Percentiles rank a stretch among this genome's conserved stretches.
phyloP scores from a whole-genome alignment of 768 basidiomycete genomes.

The Russula abietina region DNA sequence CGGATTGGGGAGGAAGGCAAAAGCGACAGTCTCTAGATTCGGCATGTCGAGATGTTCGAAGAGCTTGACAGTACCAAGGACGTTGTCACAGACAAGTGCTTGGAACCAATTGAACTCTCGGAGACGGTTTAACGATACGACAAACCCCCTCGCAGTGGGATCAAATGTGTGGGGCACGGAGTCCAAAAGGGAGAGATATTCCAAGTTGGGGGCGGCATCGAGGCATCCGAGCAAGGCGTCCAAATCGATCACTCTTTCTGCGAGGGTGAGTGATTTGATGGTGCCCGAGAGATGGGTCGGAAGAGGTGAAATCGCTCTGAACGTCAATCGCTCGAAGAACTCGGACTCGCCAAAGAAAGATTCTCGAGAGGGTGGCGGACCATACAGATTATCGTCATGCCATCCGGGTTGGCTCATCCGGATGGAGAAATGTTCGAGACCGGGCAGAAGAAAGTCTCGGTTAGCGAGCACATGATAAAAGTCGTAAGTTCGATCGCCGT shows the following conservation, averaged over 20 bases:
- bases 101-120: conserved; percentile 18
- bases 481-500: conserved; percentile 11
- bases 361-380: background rate
- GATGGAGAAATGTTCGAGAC: conserved; percentile 17
- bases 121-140: conserved; percentile 1
- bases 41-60: conserved; percentile 17
- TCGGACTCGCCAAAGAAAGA: background rate
- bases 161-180: conserved; percentile 13
- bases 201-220: conserved; percentile 10
- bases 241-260: conserved; percentile 9
- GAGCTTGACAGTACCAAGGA: conserved; percentile 18
- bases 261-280: conserved; percentile 9
- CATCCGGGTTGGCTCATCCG: conserved; percentile 7
- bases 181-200: conserved; percentile 12
- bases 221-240: conserved; percentile 11
- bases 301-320: conserved; percentile 1
- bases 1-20: conserved; percentile 12
- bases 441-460: background rate
- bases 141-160: background rate
- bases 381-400: background rate
- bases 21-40: background rate
- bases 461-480: conserved; percentile 3
- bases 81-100: conserved; percentile 2
- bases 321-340: background rate
- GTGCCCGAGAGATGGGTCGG: conserved; percentile 1